Evolutionary conservation across 2,329 filamentous ascomycete genomes (phyloP).

Genomic region (Blastomyces gilchristii): DNA sequence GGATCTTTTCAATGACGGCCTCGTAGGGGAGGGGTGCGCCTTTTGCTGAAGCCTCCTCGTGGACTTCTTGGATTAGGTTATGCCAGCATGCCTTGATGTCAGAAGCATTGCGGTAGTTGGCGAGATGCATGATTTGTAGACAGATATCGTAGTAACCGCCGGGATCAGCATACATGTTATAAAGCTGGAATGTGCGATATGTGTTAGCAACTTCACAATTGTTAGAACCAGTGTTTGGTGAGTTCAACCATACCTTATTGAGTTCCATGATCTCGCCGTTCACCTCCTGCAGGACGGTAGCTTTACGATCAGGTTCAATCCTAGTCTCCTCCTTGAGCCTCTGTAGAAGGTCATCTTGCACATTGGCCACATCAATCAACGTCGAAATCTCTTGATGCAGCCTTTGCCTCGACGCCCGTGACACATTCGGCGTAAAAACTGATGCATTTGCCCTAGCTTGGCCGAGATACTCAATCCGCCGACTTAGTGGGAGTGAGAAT

Average conservation of each 20-base stretch:
- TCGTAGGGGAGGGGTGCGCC: slow-evolving; percentile 38
- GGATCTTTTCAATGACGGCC: slow-evolving; percentile 44
- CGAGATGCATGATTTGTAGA: slow-evolving; percentile 81
- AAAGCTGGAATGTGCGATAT: slow-evolving; percentile 50
- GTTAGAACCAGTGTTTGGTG: not conserved
- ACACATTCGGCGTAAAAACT: slow-evolving; percentile 65
- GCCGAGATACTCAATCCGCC: slow-evolving; percentile 80
- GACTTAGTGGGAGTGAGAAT: slow-evolving; percentile 68
- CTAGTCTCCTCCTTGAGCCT: slow-evolving; percentile 63
- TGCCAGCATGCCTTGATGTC: slow-evolving; percentile 80
- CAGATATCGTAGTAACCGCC: slow-evolving; percentile 91
- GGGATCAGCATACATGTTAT: slow-evolving; percentile 81
- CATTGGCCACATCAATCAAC: slow-evolving; percentile 82
- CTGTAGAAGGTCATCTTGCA: slow-evolving; percentile 84
- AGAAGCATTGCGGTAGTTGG: slow-evolving; percentile 78
- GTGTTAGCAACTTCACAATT: slow-evolving; percentile 16
- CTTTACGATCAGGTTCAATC: slow-evolving; percentile 52
- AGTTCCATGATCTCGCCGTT: slow-evolving; percentile 70
- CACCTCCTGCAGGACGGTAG: slow-evolving; percentile 55
- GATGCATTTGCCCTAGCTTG: slow-evolving; percentile 87
- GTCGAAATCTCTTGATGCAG: slow-evolving; percentile 76
- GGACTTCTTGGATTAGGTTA: slow-evolving; percentile 63
- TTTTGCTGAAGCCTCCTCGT: slow-evolving; percentile 43
- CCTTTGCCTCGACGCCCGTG: slow-evolving; percentile 71
- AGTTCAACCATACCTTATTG: slow-evolving; percentile 53